Evolutionary conservation across 768 basidiomycete genomes (phyloP).

Genomic region (Rhizopogon roseolus): DNA sequence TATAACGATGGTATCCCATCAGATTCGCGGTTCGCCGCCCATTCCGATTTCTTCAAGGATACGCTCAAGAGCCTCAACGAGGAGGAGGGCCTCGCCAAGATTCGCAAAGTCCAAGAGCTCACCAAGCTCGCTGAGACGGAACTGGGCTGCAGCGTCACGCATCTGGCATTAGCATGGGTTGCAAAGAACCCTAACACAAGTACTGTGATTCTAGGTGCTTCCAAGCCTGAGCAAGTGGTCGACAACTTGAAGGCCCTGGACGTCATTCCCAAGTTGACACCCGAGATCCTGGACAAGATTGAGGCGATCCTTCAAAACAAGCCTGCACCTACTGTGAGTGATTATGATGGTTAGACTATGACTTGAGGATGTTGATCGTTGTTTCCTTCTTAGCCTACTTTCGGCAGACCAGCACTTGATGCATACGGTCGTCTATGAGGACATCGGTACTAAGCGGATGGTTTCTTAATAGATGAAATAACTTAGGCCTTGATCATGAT

Average conservation of each 20-base stretch:
- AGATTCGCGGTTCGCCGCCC: constrained; percentile 45
- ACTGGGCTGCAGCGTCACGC: constrained; percentile 43
- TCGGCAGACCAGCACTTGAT: constrained; percentile 27
- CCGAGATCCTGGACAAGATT: constrained; percentile 44
- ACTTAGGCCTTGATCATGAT: not conserved
- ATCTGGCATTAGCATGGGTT: constrained; percentile 55
- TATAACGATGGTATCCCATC: constrained; percentile 48
- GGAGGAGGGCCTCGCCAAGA: constrained; percentile 39
- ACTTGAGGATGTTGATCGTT: not conserved
- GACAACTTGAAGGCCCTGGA: constrained; percentile 51
- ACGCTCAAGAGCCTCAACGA: constrained; percentile 37
- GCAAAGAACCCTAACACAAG: constrained; percentile 44
- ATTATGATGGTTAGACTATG: not conserved
- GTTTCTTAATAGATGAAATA: not conserved
- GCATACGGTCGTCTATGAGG: constrained; percentile 16
- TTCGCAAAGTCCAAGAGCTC: constrained; percentile 44
- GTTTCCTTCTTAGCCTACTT: constrained; percentile 12
- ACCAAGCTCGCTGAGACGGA: constrained; percentile 39
- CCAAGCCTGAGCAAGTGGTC: constrained; percentile 41
- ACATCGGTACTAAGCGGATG: not conserved
- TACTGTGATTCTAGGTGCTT: constrained; percentile 44
- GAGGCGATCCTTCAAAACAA: constrained; percentile 47
- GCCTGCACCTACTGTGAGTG: constrained; percentile 24
- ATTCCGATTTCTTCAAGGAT: constrained; percentile 41
- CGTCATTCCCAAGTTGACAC: constrained; percentile 48